A percentile compares a stretch with the other conserved stretches of the same genome.
Evolutionary conservation across 2,329 filamentous ascomycete species (phyloP).

Genomic region (Alternaria consortialis): DNA sequence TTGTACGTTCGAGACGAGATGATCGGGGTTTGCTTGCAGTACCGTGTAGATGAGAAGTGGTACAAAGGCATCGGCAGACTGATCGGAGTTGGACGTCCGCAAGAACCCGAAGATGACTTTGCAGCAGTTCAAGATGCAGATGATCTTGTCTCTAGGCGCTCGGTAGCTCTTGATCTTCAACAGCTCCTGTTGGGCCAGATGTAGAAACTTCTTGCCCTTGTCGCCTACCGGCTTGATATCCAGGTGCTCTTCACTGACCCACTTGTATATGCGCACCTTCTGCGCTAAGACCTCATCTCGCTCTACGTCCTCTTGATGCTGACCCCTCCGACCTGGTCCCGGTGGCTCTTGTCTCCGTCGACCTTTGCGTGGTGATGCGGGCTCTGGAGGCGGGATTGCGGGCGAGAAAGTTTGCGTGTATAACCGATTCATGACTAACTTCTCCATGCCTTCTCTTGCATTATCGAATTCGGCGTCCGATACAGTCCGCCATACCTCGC

Average conservation of each 20-base stretch:
- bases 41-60: slow-evolving; percentile 93
- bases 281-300: slow-evolving; percentile 94
- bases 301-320: slow-evolving; percentile 98
- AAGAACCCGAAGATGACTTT: slow-evolving; percentile 98
- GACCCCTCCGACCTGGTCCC: slow-evolving; percentile 86
- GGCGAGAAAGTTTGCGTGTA: slow-evolving; percentile 97
- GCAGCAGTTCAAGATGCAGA: slow-evolving; percentile 97
- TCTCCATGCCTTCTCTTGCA: slow-evolving; percentile 98
- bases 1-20: slow-evolving; percentile 96
- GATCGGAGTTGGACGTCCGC: slow-evolving; percentile 90
- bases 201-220: slow-evolving; percentile 86
- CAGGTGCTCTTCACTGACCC: slow-evolving; percentile 91
- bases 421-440: slow-evolving; percentile 96
- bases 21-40: slow-evolving; percentile 90
- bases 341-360: slow-evolving; percentile 66
- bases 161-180: slow-evolving; percentile 96
- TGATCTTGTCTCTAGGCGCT: slow-evolving; percentile 97
- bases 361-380: slow-evolving; percentile 74
- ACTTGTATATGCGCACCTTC: slow-evolving; percentile 96
- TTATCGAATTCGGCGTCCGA: slow-evolving; percentile 99
- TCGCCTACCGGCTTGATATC: slow-evolving; percentile 88
- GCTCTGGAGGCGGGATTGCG: slow-evolving; percentile 83
- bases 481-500: slow-evolving; percentile 95
- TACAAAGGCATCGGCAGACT: slow-evolving; percentile 94
- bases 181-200: slow-evolving; percentile 90